Conservation (phyloP, 129 eudicot genomes). For the sunflower (Helianthus annuus) region HanXRQr2.0-SUNRISE NC_035435.2:129687220-129687719, state of each 20-base stretch:
- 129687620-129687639: conserved; percentile 37
- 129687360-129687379: not conserved
- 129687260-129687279: not conserved
- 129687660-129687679: conserved; percentile 57
- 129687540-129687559: conserved; percentile 38
- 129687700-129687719: conserved; percentile 45
- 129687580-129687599: conserved; percentile 42
- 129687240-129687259: conserved; percentile 33
- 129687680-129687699: conserved; percentile 44
- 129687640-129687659: conserved; percentile 41
- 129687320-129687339: not conserved
- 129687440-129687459: conserved; percentile 45
- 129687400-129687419: conserved; percentile 34
- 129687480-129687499: conserved; percentile 35
- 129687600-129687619: conserved; percentile 27
- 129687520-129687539: conserved; percentile 24
- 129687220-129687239: conserved; percentile 9
- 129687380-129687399: not conserved
- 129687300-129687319: conserved; percentile 36
- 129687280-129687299: conserved; percentile 14
- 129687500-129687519: conserved; percentile 22
- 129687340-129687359: not conserved
- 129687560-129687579: conserved; percentile 53
- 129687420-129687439: conserved; percentile 44
- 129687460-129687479: conserved; percentile 43